Evolutionary conservation across 1,284 basidiomycete genomes (phyloP), one percentile per base, ranked within the genome.

Genomic region (Cryptococcus sp.): DNA sequence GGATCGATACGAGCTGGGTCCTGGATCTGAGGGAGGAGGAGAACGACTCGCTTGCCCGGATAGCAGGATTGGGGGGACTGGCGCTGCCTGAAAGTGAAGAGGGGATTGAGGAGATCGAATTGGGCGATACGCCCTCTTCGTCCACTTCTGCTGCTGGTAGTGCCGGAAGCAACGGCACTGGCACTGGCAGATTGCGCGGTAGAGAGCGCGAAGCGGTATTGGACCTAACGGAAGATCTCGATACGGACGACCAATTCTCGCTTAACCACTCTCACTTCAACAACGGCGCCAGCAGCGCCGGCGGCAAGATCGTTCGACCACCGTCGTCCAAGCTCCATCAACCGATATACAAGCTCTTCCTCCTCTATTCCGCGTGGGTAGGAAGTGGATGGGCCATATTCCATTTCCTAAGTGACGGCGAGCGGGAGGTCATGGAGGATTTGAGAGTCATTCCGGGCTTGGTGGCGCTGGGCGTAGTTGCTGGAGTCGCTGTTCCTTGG

Each of bases 401-500:
- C 75, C 81, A 86, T 56, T 74, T 80, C 52, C 75, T 84, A 47
- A 88, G 87, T 10, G 80, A 78, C 22, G 86, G 84, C 15, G 67
- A 62, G n/a, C 83, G 88, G 60, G 69, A 82, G 41, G 69, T 75
- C 53, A 88, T 90, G 69, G 90, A 94, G 73, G 71, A 80, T 42
- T 91, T 86, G 77, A 88, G 89, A 66, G 86, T 85, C 69, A 81
- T 94, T 47, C 89, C 90, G 5, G 86, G 84, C 1, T 70, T 91
- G 46, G 85, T 88, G 48, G 81, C 82, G 17, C 74, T 90, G n/a
- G 81, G 83, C 0, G 79, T 86, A 42, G 58, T 87, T 39, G 81
- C 84, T 31, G 80, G 82, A 13, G 80, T 90, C 47, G 68, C 89
- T 45, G 85, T 83, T 50, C 91, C 91, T 1, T 86, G 84, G 72